Evolutionary conservation across 108 stramenopile genomes (phyloP).

Genomic region (Aurantiochytrium sp.): DNA sequence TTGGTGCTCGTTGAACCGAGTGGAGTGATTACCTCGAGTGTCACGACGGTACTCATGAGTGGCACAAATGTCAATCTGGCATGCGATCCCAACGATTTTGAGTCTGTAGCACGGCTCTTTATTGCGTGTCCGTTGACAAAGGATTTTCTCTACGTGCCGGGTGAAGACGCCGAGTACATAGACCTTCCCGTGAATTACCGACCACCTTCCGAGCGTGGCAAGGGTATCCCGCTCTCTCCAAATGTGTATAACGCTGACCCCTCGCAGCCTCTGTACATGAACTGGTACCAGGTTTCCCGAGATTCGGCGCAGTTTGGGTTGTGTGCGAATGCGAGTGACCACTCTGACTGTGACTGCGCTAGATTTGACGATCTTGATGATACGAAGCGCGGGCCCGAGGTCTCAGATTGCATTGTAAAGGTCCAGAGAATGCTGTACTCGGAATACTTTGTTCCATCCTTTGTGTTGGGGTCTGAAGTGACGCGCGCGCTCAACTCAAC

Average conservation of each 20-base stretch:
- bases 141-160: background rate
- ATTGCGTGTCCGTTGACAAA: background rate
- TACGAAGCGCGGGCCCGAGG: background rate
- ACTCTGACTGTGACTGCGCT: background rate
- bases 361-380: background rate
- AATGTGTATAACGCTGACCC: constrained; percentile 15
- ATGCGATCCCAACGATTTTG: background rate
- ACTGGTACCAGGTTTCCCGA: background rate
- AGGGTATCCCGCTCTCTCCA: background rate
- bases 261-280: background rate
- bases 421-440: background rate
- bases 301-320: background rate
- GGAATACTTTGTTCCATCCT: background rate
- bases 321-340: background rate
- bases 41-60: background rate
- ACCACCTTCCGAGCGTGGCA: background rate
- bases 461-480: background rate
- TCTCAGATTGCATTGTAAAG: background rate
- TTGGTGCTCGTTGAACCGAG: background rate
- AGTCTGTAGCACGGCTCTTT: background rate
- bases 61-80: background rate
- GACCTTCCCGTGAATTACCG: background rate
- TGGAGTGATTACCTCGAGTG: background rate
- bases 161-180: background rate
- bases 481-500: background rate